These are phyloP conservation scores for Fraxinus platypoda DNA, from an alignment of 305 asterid genomes.

Conservation along the genomic window DNA sequence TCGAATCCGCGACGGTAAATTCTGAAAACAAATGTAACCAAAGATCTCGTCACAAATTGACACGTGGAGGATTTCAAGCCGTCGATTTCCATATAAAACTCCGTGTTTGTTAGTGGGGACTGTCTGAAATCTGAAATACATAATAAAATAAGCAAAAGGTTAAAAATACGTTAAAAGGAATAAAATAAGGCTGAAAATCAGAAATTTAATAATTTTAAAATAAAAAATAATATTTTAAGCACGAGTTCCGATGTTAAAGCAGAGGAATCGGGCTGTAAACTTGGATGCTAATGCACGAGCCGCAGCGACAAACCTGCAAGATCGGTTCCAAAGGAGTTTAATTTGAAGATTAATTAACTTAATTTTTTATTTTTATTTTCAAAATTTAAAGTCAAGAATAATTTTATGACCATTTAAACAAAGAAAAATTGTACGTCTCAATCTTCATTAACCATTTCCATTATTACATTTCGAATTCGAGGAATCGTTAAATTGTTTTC, in stretches of 20 bases:
- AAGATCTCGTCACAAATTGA: background rate
- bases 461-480: background rate
- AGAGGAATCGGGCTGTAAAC: conserved; percentile 36
- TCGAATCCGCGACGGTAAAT: background rate
- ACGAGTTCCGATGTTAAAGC: conserved; percentile 31
- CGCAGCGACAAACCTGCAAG: conserved; percentile 53
- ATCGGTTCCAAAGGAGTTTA: conserved; percentile 35
- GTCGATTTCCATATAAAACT: background rate
- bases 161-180: conserved; percentile 1
- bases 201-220: conserved; percentile 14
- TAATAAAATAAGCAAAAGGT: conserved; percentile 10
- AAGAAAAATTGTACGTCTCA: background rate
- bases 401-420: background rate
- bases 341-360: conserved; percentile 5
- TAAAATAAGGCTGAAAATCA: conserved; percentile 15
- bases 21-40: background rate
- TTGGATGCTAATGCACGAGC: conserved; percentile 53
- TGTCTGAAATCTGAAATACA: conserved; percentile 11
- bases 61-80: conserved; percentile 2
- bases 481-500: background rate
- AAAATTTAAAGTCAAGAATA: background rate
- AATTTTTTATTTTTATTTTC: too few relatives aligned
- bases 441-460: background rate
- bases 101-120: conserved; percentile 32
- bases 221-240: conserved; percentile 8